Evolutionary conservation across 2,329 filamentous ascomycete genomes (phyloP).

Genomic region (Stachybotrys elegans): DNA sequence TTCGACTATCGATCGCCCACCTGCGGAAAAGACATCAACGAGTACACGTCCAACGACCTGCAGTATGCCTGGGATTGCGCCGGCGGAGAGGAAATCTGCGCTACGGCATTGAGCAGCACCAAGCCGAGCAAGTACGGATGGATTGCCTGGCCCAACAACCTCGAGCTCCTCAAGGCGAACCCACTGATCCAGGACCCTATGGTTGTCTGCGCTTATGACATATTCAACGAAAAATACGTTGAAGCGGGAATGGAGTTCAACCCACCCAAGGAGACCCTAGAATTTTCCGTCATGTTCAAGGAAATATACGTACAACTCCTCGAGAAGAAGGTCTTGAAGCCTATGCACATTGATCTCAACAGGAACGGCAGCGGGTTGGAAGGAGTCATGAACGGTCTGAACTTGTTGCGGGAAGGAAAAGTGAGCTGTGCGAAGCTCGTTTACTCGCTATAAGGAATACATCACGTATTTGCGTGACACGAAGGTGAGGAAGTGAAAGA

Average conservation of each 20-base stretch:
- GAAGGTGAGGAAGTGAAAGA: no score
- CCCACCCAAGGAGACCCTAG: neutral
- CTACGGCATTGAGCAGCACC: neutral
- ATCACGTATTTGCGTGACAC: no score
- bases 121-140: neutral
- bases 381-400: neutral
- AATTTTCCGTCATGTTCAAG: neutral
- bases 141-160: neutral
- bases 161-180: neutral
- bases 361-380: neutral
- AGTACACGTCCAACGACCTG: constrained; percentile 31
- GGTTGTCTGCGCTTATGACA: neutral
- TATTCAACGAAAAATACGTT: neutral
- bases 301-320: neutral
- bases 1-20: constrained; percentile 38
- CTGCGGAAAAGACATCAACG: constrained; percentile 27
- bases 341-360: neutral
- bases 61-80: constrained; percentile 31
- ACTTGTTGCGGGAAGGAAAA: neutral
- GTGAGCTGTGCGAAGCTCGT: neutral
- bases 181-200: neutral
- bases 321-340: neutral
- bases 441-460: neutral
- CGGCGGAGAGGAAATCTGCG: neutral
- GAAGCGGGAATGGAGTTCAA: no score